A percentile compares a stretch with the other conserved stretches of the same genome.
Conservation (phyloP, 2,329 filamentous ascomycete species). For the Xylaria sp. region DNA sequence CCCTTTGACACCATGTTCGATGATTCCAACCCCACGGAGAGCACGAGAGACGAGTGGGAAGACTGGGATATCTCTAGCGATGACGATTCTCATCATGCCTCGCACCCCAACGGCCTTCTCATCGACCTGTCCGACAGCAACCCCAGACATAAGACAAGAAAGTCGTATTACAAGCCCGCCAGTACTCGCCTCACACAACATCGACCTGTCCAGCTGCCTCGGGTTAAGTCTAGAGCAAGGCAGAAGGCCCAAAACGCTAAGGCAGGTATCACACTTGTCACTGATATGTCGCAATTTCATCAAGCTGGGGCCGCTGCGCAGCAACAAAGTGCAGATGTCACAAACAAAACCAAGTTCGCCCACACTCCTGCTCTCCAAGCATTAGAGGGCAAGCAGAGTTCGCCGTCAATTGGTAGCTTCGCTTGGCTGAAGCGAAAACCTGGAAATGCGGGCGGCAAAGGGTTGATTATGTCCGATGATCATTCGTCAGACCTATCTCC, state of each 20-base stretch:
- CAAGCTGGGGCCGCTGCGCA: slow-evolving; percentile 56
- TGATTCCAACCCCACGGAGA: slow-evolving; percentile 34
- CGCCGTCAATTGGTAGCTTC: slow-evolving; percentile 66
- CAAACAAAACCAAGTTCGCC: slow-evolving; percentile 60
- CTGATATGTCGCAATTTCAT: slow-evolving; percentile 69
- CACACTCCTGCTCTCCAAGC: slow-evolving; percentile 69
- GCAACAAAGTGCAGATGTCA: slow-evolving; percentile 39
- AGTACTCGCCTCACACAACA: slow-evolving; percentile 35
- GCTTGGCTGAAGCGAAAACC: slow-evolving; percentile 63
- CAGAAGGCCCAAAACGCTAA: slow-evolving; percentile 70
- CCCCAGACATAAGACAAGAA: slow-evolving; percentile 28
- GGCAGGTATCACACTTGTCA: slow-evolving; percentile 75
- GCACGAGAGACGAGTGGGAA: slow-evolving; percentile 48
- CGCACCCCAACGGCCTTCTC: slow-evolving; percentile 39
- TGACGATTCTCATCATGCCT: slow-evolving; percentile 36
- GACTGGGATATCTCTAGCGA: slow-evolving; percentile 47
- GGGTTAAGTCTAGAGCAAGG: slow-evolving; percentile 67
- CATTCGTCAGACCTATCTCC: slow-evolving; percentile 67
- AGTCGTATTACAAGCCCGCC: slow-evolving; percentile 31
- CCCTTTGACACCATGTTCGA: slow-evolving; percentile 37
- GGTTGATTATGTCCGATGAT: slow-evolving; percentile 45
- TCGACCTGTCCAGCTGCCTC: slow-evolving; percentile 54
- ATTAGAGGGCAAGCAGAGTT: slow-evolving; percentile 65
- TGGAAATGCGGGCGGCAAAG: slow-evolving; percentile 35
- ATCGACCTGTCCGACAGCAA: slow-evolving; percentile 41